A percentile compares a stretch with the other conserved stretches of the same genome.
These are phyloP conservation scores for Solanum ahanhuiri DNA, from an alignment of 257 asterid genomes.

Conservation along the genomic window DNA sequence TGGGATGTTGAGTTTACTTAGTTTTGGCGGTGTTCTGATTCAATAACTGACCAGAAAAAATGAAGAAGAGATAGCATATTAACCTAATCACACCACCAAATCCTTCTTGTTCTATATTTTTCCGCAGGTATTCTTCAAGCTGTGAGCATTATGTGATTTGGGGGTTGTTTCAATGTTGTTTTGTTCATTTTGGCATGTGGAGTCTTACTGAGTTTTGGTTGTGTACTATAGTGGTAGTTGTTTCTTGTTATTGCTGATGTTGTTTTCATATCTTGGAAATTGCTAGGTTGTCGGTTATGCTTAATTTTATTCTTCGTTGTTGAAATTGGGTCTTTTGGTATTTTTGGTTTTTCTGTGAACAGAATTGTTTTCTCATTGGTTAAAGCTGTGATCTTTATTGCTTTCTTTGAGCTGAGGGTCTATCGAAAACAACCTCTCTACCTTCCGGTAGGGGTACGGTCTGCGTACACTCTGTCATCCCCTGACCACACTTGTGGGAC, in stretches of 20 bases:
- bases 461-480: not conserved
- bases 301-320: not conserved
- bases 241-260: not conserved
- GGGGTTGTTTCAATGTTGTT: not conserved
- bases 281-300: not conserved
- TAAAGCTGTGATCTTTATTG: conserved; percentile 3
- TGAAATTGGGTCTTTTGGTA: not conserved
- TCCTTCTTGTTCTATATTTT: not conserved
- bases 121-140: not conserved
- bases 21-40: not conserved
- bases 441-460: not conserved
- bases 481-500: not conserved
- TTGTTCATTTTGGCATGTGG: not conserved
- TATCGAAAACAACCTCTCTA: not conserved
- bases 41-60: conserved; percentile 16
- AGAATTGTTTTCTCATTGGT: not conserved
- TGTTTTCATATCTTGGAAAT: not conserved
- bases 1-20: not conserved
- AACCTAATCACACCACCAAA: conserved; percentile 10
- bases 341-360: not conserved
- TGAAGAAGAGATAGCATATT: not conserved
- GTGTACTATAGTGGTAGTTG: not conserved
- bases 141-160: not conserved
- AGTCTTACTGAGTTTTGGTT: not conserved
- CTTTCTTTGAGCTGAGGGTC: not conserved